These are phyloP conservation scores for Alternaria atra DNA, from an alignment of 2,329 filamentous ascomycete species.

Conservation along the genomic window DNA sequence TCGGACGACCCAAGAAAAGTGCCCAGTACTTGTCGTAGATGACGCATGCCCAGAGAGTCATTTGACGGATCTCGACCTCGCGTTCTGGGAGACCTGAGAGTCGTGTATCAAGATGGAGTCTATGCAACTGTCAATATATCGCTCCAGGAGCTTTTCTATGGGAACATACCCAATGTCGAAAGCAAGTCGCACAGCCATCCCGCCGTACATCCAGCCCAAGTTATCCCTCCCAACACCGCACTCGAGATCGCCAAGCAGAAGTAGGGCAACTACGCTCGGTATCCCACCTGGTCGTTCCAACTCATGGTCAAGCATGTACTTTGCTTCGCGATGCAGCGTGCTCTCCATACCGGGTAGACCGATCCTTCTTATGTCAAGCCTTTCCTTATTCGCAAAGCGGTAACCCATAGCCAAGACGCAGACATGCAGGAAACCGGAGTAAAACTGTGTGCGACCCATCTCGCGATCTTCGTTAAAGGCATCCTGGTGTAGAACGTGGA, in stretches of 20 bases:
- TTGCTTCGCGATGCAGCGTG: conserved; percentile 63
- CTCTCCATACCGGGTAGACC: conserved; percentile 60
- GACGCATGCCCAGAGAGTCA: conserved; percentile 62
- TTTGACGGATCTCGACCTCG: conserved; percentile 60
- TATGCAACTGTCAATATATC: conserved; percentile 34
- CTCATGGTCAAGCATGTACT: conserved; percentile 64
- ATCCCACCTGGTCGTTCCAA: conserved; percentile 63
- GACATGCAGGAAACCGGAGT: conserved; percentile 63
- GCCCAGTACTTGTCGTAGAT: conserved; percentile 65
- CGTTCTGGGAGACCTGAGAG: conserved; percentile 56
- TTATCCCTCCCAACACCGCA: conserved; percentile 64
- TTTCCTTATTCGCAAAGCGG: conserved; percentile 59
- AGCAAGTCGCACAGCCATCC: conserved; percentile 48
- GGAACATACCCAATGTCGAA: conserved; percentile 39
- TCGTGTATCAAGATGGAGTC: conserved; percentile 59
- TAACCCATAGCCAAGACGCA: conserved; percentile 63
- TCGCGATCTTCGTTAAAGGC: conserved; percentile 61
- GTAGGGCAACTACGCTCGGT: conserved; percentile 61
- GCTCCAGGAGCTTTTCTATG: no score
- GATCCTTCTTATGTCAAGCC: conserved; percentile 61
- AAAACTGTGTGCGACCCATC: conserved; percentile 59
- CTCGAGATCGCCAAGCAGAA: conserved; percentile 63
- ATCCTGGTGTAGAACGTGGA: conserved; percentile 60
- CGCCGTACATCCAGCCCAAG: conserved; percentile 64
- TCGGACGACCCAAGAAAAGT: conserved; percentile 63